Percentiles rank a stretch among this genome's conserved stretches.
Conservation (phyloP, 2,329 filamentous ascomycete species). For the Fusarium goolgardi region DNA sequence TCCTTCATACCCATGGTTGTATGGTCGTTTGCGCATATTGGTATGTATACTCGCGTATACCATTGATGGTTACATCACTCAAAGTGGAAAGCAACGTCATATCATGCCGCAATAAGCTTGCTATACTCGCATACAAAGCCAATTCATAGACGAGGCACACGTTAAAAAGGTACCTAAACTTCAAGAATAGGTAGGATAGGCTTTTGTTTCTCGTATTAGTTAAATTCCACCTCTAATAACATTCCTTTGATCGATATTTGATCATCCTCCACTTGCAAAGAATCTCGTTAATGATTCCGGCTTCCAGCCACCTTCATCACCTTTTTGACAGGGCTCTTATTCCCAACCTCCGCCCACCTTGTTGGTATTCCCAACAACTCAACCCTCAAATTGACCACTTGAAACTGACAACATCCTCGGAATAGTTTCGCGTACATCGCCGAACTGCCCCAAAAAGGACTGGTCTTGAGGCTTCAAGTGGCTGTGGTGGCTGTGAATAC, state of each 20-base stretch:
- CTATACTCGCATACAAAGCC: conserved; percentile 15
- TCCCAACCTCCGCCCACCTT: conserved; percentile 32
- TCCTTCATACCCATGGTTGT: not conserved
- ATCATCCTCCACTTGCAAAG: conserved; percentile 11
- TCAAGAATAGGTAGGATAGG: not conserved
- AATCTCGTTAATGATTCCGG: conserved; percentile 13
- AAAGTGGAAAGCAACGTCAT: conserved; percentile 31
- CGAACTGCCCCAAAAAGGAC: conserved; percentile 22
- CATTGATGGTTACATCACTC: conserved; percentile 11
- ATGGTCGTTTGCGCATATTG: not conserved
- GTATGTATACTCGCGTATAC: not conserved
- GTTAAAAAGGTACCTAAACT: not conserved
- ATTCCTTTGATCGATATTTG: conserved; percentile 23
- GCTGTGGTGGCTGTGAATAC: conserved; percentile 37
- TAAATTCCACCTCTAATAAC: conserved; percentile 14
- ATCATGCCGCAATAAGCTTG: conserved; percentile 9
- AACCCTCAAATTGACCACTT: conserved; percentile 23
- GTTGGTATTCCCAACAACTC: conserved; percentile 30
- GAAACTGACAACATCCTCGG: conserved; percentile 33
- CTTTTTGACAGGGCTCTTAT: conserved; percentile 19
- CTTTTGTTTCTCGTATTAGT: conserved; percentile 3
- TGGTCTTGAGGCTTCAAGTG: conserved; percentile 11
- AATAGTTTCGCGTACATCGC: conserved; percentile 21
- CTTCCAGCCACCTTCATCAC: conserved; percentile 35
- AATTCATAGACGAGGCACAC: not conserved